Evolutionary conservation across 1,284 basidiomycete species (phyloP), one percentile per base, ranked within the genome.

Genomic region (Leccinum solheimii): DNA sequence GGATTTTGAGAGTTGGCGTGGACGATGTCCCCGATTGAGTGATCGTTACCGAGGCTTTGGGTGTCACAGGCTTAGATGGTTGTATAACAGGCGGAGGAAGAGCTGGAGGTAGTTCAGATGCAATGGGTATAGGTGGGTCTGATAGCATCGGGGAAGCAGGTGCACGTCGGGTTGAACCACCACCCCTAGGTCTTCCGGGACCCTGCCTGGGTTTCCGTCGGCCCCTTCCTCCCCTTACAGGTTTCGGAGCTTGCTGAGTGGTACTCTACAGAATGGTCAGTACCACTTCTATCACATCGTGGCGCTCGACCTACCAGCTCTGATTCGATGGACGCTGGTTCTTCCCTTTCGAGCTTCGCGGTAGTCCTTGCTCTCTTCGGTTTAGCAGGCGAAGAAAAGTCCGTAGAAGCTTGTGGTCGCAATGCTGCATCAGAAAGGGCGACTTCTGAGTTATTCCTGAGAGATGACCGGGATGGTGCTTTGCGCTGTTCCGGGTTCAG

Each of bases 1-100:
- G 73, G 38, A 74, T 74, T 66, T 76, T 74, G 30, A 74, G 69
- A 26, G 73, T 75, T 45, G 72, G 75, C 13, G 75, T 74, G 38
- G 75, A 65, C 11, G 72, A 75, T 53, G 72, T 63, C 27, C 61
- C 59, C 3, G 72, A 73, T 38, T 77, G 75, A 16, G 75, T 76
- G 55, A 76, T 75, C 1, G 72, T 75, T 48, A 76, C 68, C 13
- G 72, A 73, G 11, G 75, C 69, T 57, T 77, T 77, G 34, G 72
- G 75, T 30, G 73, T 74, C 56, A 59, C 59, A 32, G 75, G 75
- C 34, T 74, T 72, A 43, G 63, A 30, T 2, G 64, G 7, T 56
- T 63, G 70, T 34, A 38, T 23, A 54, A 63, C 54, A 50, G 60
- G 56, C n/a, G 52, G 64, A n/a, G 55, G 58, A 14, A 60, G 62